Conservation (phyloP, 2,329 filamentous ascomycete species). For the Alternaria angustiovoidea region DNA sequence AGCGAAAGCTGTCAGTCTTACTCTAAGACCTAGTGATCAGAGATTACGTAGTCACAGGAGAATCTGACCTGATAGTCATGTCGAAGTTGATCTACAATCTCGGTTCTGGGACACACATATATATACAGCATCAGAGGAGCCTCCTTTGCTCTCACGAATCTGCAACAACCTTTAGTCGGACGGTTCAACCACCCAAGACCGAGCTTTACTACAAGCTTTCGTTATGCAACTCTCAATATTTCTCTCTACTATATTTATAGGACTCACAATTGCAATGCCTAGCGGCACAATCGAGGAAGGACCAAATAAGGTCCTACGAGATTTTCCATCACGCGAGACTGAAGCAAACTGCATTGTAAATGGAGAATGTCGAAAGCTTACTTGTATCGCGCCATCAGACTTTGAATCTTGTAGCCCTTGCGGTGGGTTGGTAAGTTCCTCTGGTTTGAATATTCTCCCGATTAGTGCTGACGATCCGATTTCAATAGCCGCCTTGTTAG, state of each 20-base stretch:
- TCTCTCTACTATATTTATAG: background rate
- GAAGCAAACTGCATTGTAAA: background rate
- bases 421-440: background rate
- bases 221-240: background rate
- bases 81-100: background rate
- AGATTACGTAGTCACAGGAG: background rate
- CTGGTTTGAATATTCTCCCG: background rate
- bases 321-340: background rate
- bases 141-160: background rate
- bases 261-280: background rate
- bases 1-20: background rate
- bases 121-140: too few species aligned
- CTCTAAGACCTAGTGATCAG: background rate
- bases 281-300: background rate
- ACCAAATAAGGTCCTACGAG: background rate
- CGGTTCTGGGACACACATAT: too few species aligned
- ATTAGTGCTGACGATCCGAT: background rate
- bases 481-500: background rate
- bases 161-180: too few species aligned
- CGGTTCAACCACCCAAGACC: background rate
- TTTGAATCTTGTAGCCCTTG: background rate
- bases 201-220: background rate
- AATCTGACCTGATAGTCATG: background rate
- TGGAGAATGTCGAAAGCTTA: background rate
- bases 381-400: background rate